A percentile compares a stretch with the other conserved stretches of the same genome.
phyloP scores from a whole-genome alignment of 1,284 basidiomycete genomes.

The Tetrapyrgos nigripes region DNA sequence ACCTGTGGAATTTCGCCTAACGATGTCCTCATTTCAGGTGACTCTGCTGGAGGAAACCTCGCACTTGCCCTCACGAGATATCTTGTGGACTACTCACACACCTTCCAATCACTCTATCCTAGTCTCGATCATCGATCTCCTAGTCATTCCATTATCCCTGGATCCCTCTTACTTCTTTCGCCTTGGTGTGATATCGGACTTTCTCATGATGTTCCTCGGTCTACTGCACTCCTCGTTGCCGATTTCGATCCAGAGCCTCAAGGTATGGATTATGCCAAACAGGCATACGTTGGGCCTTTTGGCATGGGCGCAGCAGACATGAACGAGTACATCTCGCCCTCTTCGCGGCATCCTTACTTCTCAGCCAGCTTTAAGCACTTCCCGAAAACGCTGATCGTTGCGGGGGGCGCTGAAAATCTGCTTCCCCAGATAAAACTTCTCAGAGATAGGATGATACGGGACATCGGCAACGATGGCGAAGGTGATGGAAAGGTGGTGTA shows the following conservation, averaged over 20 bases:
- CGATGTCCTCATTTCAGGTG: slow-evolving; percentile 63
- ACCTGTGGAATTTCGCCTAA: slow-evolving; percentile 46
- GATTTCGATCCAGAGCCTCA: background rate
- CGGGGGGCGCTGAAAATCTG: slow-evolving; percentile 39
- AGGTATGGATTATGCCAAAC: slow-evolving; percentile 15
- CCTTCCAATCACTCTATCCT: too few relatives aligned
- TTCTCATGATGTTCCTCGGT: too few relatives aligned
- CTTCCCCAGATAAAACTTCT: slow-evolving; percentile 40
- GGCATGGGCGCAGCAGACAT: slow-evolving; percentile 12
- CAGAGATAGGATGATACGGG: slow-evolving; percentile 35
- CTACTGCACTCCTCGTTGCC: slow-evolving; percentile 18
- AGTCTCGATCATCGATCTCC: too few relatives aligned
- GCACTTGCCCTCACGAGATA: slow-evolving; percentile 53
- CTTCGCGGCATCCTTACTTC: slow-evolving; percentile 18
- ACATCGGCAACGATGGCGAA: slow-evolving; percentile 17
- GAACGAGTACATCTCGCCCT: slow-evolving; percentile 35
- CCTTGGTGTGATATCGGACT: slow-evolving; percentile 56
- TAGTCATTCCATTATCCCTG: slow-evolving; percentile 33
- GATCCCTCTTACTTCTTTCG: slow-evolving; percentile 50
- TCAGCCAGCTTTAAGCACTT: slow-evolving; percentile 34
- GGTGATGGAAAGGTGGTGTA: slow-evolving; percentile 30
- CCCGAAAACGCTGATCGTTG: slow-evolving; percentile 41
- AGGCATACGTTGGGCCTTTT: slow-evolving; percentile 24
- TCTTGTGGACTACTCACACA: slow-evolving; percentile 31
- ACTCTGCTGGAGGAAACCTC: slow-evolving; percentile 69